Percentiles rank a stretch among this genome's conserved stretches.
Conservation (phyloP, 1,284 basidiomycete genomes). For the Cryptococcus maquisensis region DNA sequence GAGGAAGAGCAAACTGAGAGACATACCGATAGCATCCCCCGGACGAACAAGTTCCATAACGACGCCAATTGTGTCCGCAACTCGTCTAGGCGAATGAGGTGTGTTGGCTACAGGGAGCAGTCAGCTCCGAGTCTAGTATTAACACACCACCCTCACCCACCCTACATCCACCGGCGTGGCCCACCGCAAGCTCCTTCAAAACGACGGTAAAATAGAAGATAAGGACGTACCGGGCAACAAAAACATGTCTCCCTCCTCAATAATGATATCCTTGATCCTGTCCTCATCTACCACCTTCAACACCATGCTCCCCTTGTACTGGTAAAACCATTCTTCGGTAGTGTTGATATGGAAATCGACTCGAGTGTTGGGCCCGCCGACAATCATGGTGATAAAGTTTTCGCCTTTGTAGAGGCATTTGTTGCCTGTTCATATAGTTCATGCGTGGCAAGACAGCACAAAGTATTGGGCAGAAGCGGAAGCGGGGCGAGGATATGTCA, state of each 20-base stretch:
- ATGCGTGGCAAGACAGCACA: neutral
- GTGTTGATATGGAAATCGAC: slow-evolving; percentile 91
- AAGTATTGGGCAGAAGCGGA: slow-evolving; percentile 12
- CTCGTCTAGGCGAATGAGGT: slow-evolving; percentile 90
- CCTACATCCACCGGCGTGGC: neutral
- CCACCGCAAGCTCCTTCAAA: neutral
- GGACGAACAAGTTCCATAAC: slow-evolving; percentile 90
- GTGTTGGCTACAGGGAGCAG: slow-evolving; percentile 64
- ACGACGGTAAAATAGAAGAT: neutral
- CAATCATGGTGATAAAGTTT: slow-evolving; percentile 85
- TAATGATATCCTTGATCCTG: slow-evolving; percentile 79
- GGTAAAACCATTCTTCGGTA: slow-evolving; percentile 97
- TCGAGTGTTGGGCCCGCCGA: slow-evolving; percentile 87
- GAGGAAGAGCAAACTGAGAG: neutral
- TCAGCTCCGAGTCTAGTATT: neutral
- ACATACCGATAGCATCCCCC: slow-evolving; percentile 49
- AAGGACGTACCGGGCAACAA: slow-evolving; percentile 69
- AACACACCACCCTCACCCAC: neutral
- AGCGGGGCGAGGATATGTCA: neutral
- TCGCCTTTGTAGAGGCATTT: slow-evolving; percentile 78
- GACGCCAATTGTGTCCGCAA: slow-evolving; percentile 85
- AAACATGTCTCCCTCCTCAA: slow-evolving; percentile 96
- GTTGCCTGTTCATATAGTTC: slow-evolving; percentile 54
- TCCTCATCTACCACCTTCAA: slow-evolving; percentile 81
- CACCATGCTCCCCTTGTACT: slow-evolving; percentile 85